Evolutionary conservation across 148 eudicot genomes (phyloP), one percentile per base, ranked within the genome.

Genomic region (Amaranthus hypochondriacus): DNA sequence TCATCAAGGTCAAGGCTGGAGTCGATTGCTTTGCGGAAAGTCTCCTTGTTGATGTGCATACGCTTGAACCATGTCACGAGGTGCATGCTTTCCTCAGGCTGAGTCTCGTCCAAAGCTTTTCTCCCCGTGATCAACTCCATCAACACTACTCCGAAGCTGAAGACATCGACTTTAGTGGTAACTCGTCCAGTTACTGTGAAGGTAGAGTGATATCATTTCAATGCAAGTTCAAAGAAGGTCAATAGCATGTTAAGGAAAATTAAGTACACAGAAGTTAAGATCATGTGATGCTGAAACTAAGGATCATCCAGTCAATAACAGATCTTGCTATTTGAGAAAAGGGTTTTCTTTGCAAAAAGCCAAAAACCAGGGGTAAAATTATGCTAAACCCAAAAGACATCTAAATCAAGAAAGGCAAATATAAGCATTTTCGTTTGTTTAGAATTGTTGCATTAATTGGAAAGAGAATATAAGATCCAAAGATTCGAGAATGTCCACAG

Each of bases 31-130:
- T 94, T 89, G 4, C 85, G 87, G 88, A 94, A 94, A 3, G 89
- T 84, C 13, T 91, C 98, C 76, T 91, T 94, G 85, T 86, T 91
- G 55, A 91, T 81, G 81, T 94, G 93, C 92, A 91, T 87, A 62
- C 97, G 80, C 71, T 89, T 78, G 92, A 94, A 91, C 97, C 98
- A 94, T 73, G 98, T 89, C 6, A 94, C 98, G 0, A 94, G 87
- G 86, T 94, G 98, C 91, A 88, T 84, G 85, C 95, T 91, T 73
- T 94, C 98, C 70, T 94, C 97, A 0, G 98, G 97, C 43, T 94
- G 98, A 76, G 87, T 88, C 81, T 94, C 98, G 39, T 94, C 98
- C 3, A 93, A 85, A 18, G 98, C 96, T 70, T 85, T 93, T 76
- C 98, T 80, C 56, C 98, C 98, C 0, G 96, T 90, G 76, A 93